Conservation (phyloP, 2,329 filamentous ascomycete species). For the Cercospora sojina region DNA sequence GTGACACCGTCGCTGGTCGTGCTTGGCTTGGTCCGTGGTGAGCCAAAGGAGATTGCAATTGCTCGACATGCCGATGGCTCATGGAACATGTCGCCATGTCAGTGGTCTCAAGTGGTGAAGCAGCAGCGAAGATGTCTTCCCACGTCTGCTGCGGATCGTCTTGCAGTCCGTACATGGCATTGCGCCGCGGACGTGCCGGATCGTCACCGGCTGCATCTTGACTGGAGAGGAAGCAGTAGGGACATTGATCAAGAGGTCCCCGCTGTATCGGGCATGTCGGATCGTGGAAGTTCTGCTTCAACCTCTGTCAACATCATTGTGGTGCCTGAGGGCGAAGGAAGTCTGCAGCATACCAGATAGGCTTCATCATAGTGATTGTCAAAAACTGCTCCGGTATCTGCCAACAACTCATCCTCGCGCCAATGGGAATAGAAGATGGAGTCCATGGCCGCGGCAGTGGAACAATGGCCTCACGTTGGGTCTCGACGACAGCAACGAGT, state of each 20-base stretch:
- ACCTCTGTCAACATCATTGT: background rate
- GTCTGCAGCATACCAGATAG: background rate
- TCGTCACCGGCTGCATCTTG: background rate
- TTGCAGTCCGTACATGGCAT: background rate
- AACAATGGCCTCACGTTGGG: background rate
- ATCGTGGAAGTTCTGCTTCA: background rate
- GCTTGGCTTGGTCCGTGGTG: background rate
- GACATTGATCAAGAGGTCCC: background rate
- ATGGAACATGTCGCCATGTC: background rate
- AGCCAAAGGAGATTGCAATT: background rate
- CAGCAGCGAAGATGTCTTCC: background rate
- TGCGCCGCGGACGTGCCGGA: background rate
- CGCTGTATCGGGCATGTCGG: background rate
- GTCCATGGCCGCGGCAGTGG: background rate
- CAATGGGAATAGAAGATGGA: background rate
- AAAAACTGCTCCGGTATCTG: background rate
- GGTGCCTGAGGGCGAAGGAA: background rate
- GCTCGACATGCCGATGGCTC: background rate
- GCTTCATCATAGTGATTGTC: background rate
- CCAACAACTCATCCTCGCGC: background rate
- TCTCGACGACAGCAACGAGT: background rate
- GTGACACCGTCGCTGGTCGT: background rate
- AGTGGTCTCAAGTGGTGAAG: background rate
- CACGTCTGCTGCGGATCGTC: background rate
- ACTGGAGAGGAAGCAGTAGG: background rate